Conservation (phyloP, 345 rosid species). For the Hypericum perforatum region DNA sequence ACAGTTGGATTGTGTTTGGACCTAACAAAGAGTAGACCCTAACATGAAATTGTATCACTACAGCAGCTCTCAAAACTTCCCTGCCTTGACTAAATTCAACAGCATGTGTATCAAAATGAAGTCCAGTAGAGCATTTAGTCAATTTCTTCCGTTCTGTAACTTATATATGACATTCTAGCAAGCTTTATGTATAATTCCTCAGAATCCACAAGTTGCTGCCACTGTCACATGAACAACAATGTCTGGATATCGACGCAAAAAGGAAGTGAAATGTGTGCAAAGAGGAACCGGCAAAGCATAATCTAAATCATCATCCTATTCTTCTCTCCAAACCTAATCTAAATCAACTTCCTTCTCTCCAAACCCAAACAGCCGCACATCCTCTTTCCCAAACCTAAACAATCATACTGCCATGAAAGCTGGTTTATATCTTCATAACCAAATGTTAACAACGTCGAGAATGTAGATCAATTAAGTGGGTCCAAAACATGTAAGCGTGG, state of each 20-base stretch:
- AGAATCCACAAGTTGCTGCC: constrained; percentile 77
- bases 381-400: too few species aligned
- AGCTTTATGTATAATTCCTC: constrained; percentile 39
- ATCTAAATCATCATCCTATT: too few species aligned
- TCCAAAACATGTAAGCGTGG: too few species aligned
- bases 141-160: constrained; percentile 11
- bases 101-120: constrained; percentile 43
- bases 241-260: constrained; percentile 81
- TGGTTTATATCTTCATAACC: too few species aligned
- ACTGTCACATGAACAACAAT: constrained; percentile 72
- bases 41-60: constrained; percentile 47
- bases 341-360: constrained; percentile 33
- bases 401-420: too few species aligned
- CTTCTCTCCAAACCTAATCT: constrained; percentile 77
- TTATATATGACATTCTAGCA: constrained; percentile 11
- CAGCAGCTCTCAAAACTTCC: constrained; percentile 50
- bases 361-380: too few species aligned
- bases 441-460: too few species aligned
- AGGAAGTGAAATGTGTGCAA: constrained; percentile 91
- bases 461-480: too few species aligned
- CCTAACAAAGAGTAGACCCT: too few species aligned
- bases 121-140: constrained; percentile 44
- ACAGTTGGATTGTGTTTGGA: too few species aligned
- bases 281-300: constrained; percentile 75
- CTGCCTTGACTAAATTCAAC: constrained; percentile 46